phyloP scores from a whole-genome alignment of 306 rosid genomes.

The Cucurbita pepo region DNA sequence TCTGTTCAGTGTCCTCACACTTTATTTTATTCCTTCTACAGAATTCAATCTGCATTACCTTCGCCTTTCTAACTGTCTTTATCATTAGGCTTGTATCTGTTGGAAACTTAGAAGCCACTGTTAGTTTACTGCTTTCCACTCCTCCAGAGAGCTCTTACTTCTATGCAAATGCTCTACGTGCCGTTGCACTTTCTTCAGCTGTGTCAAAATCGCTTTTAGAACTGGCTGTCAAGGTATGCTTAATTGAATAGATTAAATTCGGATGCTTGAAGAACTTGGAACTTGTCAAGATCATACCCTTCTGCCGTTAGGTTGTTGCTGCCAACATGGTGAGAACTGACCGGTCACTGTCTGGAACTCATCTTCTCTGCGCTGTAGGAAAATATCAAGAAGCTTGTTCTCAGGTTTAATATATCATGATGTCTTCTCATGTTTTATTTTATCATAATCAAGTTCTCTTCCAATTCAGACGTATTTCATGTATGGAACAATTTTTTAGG shows the following conservation, averaged over 20 bases:
- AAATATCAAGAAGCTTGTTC: conserved; percentile 98
- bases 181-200: conserved; percentile 92
- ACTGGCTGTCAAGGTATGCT: conserved; percentile 89
- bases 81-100: conserved; percentile 63
- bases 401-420: conserved; percentile 44
- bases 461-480: background rate
- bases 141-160: conserved; percentile 94
- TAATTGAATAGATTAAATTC: conserved; percentile 9
- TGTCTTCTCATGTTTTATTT: background rate
- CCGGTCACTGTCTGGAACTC: conserved; percentile 87
- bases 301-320: conserved; percentile 66
- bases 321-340: conserved; percentile 99
- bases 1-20: background rate
- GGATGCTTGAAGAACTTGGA: background rate
- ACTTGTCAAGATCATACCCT: conserved; percentile 5
- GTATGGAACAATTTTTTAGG: background rate
- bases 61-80: background rate
- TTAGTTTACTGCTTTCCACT: conserved; percentile 88
- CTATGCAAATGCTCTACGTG: conserved; percentile 80
- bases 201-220: conserved; percentile 88
- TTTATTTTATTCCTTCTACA: background rate
- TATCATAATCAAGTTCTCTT: background rate
- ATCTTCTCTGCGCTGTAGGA: conserved; percentile 98
- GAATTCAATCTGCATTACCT: background rate
- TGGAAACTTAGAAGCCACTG: conserved; percentile 90